These are phyloP conservation scores for Sechiopsis laciniata DNA, from an alignment of 306 rosid genomes.

Conservation along the genomic window DNA sequence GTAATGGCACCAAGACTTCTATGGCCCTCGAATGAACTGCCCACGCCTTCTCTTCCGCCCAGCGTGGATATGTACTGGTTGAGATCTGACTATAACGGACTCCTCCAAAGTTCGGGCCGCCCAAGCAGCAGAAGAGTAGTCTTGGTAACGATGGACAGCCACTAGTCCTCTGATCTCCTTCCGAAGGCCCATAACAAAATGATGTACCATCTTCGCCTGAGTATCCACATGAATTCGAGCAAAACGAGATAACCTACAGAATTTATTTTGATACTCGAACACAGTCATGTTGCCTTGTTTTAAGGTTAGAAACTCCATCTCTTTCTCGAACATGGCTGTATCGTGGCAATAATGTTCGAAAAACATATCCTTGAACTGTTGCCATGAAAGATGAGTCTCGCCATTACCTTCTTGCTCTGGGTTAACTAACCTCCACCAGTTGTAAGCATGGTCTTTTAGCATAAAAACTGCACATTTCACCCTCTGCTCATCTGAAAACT, in stretches of 20 bases:
- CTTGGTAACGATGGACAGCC: background rate
- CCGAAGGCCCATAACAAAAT: background rate
- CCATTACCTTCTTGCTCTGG: background rate
- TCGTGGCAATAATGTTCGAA: background rate
- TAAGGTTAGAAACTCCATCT: background rate
- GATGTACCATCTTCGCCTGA: background rate
- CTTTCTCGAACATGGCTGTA: background rate
- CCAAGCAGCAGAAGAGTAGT: background rate
- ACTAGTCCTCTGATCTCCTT: background rate
- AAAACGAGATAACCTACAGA: background rate
- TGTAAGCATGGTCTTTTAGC: background rate
- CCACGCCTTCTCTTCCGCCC: background rate
- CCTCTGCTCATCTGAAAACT: background rate
- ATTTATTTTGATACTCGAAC: background rate
- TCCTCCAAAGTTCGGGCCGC: background rate
- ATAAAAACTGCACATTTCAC: background rate
- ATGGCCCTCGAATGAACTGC: background rate
- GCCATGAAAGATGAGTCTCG: background rate
- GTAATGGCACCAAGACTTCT: background rate
- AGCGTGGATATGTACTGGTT: background rate
- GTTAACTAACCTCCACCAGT: background rate
- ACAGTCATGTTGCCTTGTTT: background rate
- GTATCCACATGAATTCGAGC: background rate
- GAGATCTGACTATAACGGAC: background rate
- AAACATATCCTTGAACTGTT: slow-evolving; percentile 4